Evolutionary conservation across 768 basidiomycete genomes (phyloP), one percentile per base, ranked within the genome.

Genomic region (Coprinopsis marcescibilis): DNA sequence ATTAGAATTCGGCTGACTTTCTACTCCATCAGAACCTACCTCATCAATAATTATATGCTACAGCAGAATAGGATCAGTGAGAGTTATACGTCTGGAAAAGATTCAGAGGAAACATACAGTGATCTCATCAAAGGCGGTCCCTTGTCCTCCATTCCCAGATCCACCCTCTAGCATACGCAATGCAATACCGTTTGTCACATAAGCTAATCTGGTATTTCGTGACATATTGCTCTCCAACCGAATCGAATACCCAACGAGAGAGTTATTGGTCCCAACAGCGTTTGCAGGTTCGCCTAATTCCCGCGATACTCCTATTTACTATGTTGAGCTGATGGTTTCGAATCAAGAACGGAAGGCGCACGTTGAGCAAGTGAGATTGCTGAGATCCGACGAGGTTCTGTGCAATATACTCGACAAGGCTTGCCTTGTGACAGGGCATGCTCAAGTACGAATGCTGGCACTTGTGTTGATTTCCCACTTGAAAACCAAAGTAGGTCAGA

Each of bases 1-100:
- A 34, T 19, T 17, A 10, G 7, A 26, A 12, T 25, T 10, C 23
- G 15, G 7, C 7, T 44, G 10, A 26, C 45, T 37, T 13, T 17
- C 21, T 10, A 3, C 7, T 17, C 23, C 15, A 37, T 10, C 19
- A 21, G 12, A 39, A 52, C 62, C 27, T 45, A 88, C 89, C 69
- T 99, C 95, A 55, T 99, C 95, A 34, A 98, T 85, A 49, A 99
- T 85, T 60, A 99, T 83, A 58, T 96, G 93, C 89, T 92, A 43
- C 6, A 47, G 43, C 17, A 45, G 33, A 30, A 44, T n/a, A 48
- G 51, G 34, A 20, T 34, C 45, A 46, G 10, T 15, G 17, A 26
- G 3, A 8, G 41, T 29, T 35, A 26, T 11, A 27, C n/a, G n/a
- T n/a, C n/a, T n/a, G 21, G 13, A 24, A 10, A 8, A 40, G 15